phyloP scores from a whole-genome alignment of 805 yeast genomes.

The Wickerhamomyces tratensis region DNA sequence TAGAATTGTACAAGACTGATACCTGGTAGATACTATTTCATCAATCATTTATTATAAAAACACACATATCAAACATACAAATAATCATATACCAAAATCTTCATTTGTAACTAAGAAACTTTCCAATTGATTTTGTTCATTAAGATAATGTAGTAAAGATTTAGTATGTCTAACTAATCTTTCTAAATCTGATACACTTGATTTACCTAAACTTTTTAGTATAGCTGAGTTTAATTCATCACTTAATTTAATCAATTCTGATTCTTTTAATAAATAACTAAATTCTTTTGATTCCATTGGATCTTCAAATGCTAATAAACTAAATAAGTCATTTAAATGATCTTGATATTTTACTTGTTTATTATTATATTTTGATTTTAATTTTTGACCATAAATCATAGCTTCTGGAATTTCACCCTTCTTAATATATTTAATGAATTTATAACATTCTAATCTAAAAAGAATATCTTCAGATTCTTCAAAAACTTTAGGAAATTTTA shows the following conservation, averaged over 20 bases:
- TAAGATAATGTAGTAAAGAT: conserved; percentile 23
- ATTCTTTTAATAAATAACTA: conserved; percentile 25
- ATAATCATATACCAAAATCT: conserved; percentile 24
- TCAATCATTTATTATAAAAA: too few species aligned
- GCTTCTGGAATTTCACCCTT: conserved; percentile 21
- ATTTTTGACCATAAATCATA: conserved; percentile 27
- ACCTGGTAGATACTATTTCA: too few species aligned
- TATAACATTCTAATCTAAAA: conserved; percentile 33
- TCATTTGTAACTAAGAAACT: conserved; percentile 32
- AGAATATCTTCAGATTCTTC: conserved; percentile 20
- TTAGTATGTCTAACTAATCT: conserved; percentile 31
- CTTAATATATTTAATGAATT: conserved; percentile 31
- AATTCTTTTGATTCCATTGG: conserved; percentile 30
- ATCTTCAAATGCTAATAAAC: conserved; percentile 42
- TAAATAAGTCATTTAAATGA: conserved; percentile 35
- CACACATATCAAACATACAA: too few species aligned
- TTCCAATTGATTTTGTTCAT: conserved; percentile 21
- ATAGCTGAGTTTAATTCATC: conserved; percentile 35
- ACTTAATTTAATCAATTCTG: conserved; percentile 27
- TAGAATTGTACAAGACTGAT: too few species aligned
- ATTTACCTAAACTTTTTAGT: conserved; percentile 31
- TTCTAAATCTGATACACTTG: conserved; percentile 33
- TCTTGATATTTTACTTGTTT: conserved; percentile 23
- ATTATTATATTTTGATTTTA: conserved; percentile 21
- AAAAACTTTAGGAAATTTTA: conserved; percentile 30